phyloP scores from a whole-genome alignment of 2,329 filamentous ascomycete species.

The Thermoascus crustaceus region DNA sequence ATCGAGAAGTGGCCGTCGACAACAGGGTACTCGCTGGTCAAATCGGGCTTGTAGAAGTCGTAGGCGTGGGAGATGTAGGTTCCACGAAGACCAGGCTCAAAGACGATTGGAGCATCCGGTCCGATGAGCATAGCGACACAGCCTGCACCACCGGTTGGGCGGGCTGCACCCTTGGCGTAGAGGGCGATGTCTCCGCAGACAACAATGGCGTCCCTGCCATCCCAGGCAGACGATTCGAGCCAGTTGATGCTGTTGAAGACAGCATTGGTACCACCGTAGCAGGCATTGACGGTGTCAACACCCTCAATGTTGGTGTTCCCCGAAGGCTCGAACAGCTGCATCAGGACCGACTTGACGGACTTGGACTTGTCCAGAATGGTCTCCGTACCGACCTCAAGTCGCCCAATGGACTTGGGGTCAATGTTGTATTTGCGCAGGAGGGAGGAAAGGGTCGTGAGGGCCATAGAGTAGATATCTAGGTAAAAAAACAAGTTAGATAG shows the following conservation, averaged over 20 bases:
- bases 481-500: no score
- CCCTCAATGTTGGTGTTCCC: conserved; percentile 80
- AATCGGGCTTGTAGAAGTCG: conserved; percentile 85
- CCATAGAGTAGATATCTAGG: conserved; percentile 78
- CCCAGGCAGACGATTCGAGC: conserved; percentile 81
- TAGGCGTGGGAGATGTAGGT: conserved; percentile 77
- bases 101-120: conserved; percentile 65
- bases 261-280: conserved; percentile 79
- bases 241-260: conserved; percentile 78
- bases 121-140: conserved; percentile 72
- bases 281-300: conserved; percentile 75
- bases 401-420: conserved; percentile 67
- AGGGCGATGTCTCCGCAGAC: conserved; percentile 76
- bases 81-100: conserved; percentile 71
- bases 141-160: conserved; percentile 72
- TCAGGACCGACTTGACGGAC: conserved; percentile 79
- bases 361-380: conserved; percentile 84
- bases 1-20: conserved; percentile 78
- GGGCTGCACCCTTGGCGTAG: conserved; percentile 74
- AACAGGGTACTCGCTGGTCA: conserved; percentile 79
- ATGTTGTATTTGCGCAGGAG: conserved; percentile 77
- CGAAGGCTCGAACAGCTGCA: conserved; percentile 66
- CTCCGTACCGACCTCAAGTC: conserved; percentile 78
- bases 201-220: conserved; percentile 72
- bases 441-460: conserved; percentile 68